Evolutionary conservation across 805 yeast species (phyloP).

Genomic region (Torulaspora franciscae): DNA sequence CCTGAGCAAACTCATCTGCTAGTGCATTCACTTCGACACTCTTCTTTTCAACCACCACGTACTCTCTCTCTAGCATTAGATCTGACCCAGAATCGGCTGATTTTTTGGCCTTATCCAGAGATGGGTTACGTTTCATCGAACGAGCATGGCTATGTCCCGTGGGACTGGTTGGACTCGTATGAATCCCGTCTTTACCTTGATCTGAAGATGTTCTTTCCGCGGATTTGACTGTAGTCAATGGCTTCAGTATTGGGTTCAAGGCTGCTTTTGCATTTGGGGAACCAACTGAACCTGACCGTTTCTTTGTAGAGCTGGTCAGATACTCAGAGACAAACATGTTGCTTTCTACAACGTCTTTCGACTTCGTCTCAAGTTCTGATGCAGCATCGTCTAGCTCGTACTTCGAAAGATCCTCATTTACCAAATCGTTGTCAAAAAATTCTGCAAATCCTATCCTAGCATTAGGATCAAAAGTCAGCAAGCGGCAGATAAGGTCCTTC

Average conservation of each 20-base stretch:
- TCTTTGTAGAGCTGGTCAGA: conserved; percentile 38
- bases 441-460: conserved; percentile 86
- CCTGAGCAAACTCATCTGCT: conserved; percentile 78
- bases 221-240: conserved; percentile 15
- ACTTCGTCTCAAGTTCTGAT: conserved; percentile 58
- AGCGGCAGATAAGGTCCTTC: conserved; percentile 63
- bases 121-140: conserved; percentile 4
- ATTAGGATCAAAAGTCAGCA: conserved; percentile 78
- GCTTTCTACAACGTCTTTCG: conserved; percentile 60
- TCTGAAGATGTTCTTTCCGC: neutral
- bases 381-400: conserved; percentile 35
- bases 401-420: conserved; percentile 46
- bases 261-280: neutral
- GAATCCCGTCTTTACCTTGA: neutral
- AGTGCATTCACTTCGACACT: conserved; percentile 93
- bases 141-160: conserved; percentile 2
- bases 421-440: conserved; percentile 71
- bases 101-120: conserved; percentile 10
- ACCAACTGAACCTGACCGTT: neutral
- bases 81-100: conserved; percentile 38
- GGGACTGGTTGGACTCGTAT: conserved; percentile 1
- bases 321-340: conserved; percentile 81
- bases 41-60: conserved; percentile 90
- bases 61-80: conserved; percentile 66
- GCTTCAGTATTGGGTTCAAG: conserved; percentile 12